Evolutionary conservation across 768 basidiomycete species (phyloP), one percentile per base, ranked within the genome.

Genomic region (Mycena alexandri): DNA sequence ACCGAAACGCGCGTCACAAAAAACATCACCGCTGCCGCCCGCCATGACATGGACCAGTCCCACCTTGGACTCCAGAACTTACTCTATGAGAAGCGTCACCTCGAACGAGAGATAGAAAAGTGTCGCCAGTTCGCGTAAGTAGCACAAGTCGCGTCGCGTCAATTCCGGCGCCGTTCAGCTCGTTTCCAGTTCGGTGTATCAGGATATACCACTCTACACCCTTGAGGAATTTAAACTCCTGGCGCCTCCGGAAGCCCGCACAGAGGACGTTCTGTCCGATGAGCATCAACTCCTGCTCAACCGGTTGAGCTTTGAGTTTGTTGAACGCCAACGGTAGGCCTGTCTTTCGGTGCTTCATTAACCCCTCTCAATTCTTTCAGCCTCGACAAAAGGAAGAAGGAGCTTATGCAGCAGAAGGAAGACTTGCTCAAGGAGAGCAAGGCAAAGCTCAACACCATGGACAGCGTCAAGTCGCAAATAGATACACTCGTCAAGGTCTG

Each of bases 91-190:
- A 94, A 93, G 75, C 86, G 93, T 29, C 94, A 96, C 74, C 87
- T 96, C 7, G 93, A 95, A 77, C 86, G 93, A 63, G 95, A 96
- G 80, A 96, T 96, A 41, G 92, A 94, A 73, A 95, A 95, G 76
- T 96, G 95, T 79, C 87, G 93, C 53, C 94, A 96, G 75, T 96
- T 95, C 75, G 93, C 92, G 94, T 95, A 76, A 73, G 93, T 85
- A 55, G 50, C 21, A 2, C 41, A 54, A 46, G 58, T 59, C 57
- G 56, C 61, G 57, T 59, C 57, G 56, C 56, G 52, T 51, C 10
- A 42, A 46, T 22, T 34, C 16, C 10, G 29, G 17, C 11, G n/a
- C 24, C 17, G 36, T 52, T 62, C 56, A 68, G 34, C 48, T 47
- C 61, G 50, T 68, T 21, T 61, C 36, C 68, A 96, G 95, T 22